Evolutionary conservation across 2,329 filamentous ascomycete genomes (phyloP), one percentile per base, ranked within the genome.

Genomic region (Cordyceps tenuipes): DNA sequence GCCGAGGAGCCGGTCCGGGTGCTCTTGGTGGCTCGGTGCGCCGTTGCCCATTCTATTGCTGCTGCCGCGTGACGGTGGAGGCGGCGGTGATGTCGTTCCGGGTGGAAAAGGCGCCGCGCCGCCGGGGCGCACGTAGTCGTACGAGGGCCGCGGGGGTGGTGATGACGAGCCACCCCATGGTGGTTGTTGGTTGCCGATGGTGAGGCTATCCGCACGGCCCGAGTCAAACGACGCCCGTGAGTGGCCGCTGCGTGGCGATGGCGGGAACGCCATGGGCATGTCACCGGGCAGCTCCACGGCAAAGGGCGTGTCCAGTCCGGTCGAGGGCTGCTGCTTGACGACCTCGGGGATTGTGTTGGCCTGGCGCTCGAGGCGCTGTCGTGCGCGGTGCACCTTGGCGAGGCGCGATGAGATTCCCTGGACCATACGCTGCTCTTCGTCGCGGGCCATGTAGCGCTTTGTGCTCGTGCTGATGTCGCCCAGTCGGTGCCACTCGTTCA

Each of bases 401-500:
- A 97, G 78, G 72, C 93, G 95, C 9, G 84, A 81, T 0, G 93
- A 87, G 0, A 91, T 86, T 60, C 87, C 83, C 57, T 88, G 79
- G 7, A 90, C 90, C 81, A 91, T 89, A 66, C 77, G 81, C 70
- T 96, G 89, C 61, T 95, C 87, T 0, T 85, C 85, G 12, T 82
- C 79, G 63, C 87, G 87, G 8, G 80, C 77, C 57, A 99, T 82
- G 70, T 97, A 99, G 64, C 88, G 84, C 65, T 90, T 83, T 0
- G 94, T 99, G 69, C 88, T 88, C 15, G 91, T 97, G 76, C 90
- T 96, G 75, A 99, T 97, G 57, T 97, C 93, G 29, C 90, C 88
- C n/a, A 97, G 77, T 3, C 92, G 85, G 67, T 90, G 84, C 94
- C 94, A 99, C 71, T 97, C 94, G 70, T 97, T 99, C 91, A 99